These are phyloP conservation scores for Salix arbutifolia DNA, from an alignment of 345 rosid genomes.

Conservation along the genomic window DNA sequence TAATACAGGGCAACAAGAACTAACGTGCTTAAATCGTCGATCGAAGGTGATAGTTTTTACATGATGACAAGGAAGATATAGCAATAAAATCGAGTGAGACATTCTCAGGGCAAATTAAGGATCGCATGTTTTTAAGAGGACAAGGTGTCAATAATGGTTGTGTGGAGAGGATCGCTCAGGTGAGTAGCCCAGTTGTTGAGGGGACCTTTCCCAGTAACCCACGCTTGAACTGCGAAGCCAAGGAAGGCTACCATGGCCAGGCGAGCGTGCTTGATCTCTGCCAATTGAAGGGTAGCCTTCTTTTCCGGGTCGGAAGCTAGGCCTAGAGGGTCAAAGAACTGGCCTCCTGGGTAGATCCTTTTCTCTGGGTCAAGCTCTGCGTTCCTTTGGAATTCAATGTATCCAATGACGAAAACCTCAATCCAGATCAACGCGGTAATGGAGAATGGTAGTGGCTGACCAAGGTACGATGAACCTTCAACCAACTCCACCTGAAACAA, in stretches of 20 bases:
- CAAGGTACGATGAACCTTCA: slow-evolving; percentile 90
- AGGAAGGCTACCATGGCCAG: slow-evolving; percentile 90
- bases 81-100: background rate
- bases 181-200: slow-evolving; percentile 99
- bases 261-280: slow-evolving; percentile 99
- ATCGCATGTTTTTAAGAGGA: slow-evolving; percentile 27
- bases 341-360: slow-evolving; percentile 88
- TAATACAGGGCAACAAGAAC: background rate
- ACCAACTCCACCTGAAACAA: slow-evolving; percentile 70
- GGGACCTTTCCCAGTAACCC: slow-evolving; percentile 83
- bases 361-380: slow-evolving; percentile 88
- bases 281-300: slow-evolving; percentile 77
- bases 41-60: slow-evolving; percentile 18
- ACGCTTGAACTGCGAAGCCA: slow-evolving; percentile 92
- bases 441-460: slow-evolving; percentile 85
- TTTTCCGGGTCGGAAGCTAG: slow-evolving; percentile 89
- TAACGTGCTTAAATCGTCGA: slow-evolving; percentile 1
- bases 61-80: background rate
- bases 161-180: slow-evolving; percentile 96
- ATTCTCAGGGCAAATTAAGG: background rate
- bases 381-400: slow-evolving; percentile 92
- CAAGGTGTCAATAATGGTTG: slow-evolving; percentile 87
- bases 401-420: slow-evolving; percentile 74
- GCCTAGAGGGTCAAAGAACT: slow-evolving; percentile 79
- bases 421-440: slow-evolving; percentile 83